Evolutionary conservation across 768 basidiomycete species (phyloP).

Genomic region (Phaffia tasmanica): DNA sequence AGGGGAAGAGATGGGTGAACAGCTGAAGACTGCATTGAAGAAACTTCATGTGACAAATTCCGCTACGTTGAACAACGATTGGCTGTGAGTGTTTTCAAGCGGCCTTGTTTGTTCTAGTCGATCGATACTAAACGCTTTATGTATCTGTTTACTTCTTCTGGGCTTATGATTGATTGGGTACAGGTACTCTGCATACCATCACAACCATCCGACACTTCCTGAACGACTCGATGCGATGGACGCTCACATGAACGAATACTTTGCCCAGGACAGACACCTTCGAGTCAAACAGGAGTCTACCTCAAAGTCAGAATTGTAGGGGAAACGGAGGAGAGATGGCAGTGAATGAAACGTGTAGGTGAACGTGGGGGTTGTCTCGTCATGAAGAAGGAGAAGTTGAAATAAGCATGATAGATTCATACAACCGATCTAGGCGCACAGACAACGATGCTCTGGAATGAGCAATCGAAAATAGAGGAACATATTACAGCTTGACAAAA

Average conservation of each 20-base stretch:
- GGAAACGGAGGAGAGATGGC: too few relatives aligned
- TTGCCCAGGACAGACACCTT: constrained; percentile 3
- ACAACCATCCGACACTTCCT: constrained; percentile 87
- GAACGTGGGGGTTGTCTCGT: too few relatives aligned
- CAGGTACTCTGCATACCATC: constrained; percentile 80
- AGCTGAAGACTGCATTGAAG: constrained; percentile 69
- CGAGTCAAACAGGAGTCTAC: constrained; percentile 1
- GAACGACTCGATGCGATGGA: constrained; percentile 79
- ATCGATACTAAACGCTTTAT: constrained; percentile 6
- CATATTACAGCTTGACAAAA: too few relatives aligned
- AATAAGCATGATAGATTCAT: too few relatives aligned
- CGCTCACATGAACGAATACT: constrained; percentile 21
- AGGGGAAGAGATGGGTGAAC: constrained; percentile 66
- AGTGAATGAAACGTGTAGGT: too few relatives aligned
- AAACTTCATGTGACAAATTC: constrained; percentile 84
- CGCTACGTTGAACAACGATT: constrained; percentile 87
- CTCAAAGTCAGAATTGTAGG: too few relatives aligned
- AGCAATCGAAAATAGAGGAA: too few relatives aligned
- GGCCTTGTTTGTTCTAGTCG: constrained; percentile 2
- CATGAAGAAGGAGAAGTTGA: too few relatives aligned
- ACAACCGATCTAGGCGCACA: too few relatives aligned
- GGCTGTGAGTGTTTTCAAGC: constrained; percentile 51
- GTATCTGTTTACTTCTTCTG: background rate
- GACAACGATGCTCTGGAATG: too few relatives aligned
- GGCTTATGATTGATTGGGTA: background rate